These are phyloP conservation scores for Heimioporus sp. DNA, from an alignment of 768 basidiomycete genomes.

Conservation along the genomic window DNA sequence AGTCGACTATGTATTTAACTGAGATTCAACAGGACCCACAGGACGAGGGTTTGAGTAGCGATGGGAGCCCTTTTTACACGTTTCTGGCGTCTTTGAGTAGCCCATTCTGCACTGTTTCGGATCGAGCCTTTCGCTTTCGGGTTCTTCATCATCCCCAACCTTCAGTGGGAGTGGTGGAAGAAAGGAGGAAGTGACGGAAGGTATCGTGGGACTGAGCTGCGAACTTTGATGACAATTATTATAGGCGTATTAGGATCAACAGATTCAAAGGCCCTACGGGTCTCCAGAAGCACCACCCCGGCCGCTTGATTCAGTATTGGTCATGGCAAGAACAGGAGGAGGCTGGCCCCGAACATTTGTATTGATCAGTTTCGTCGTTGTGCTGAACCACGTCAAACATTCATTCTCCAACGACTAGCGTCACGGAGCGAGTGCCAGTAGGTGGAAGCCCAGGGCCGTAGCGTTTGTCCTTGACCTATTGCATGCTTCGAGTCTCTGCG, in stretches of 20 bases:
- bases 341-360: background rate
- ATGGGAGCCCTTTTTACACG: constrained; percentile 12
- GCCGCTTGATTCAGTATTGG: constrained; percentile 20
- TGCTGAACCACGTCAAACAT: too few species aligned
- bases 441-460: constrained; percentile 40
- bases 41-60: background rate
- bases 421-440: constrained; percentile 48
- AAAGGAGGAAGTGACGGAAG: constrained; percentile 34
- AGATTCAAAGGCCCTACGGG: constrained; percentile 28
- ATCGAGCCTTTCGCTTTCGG: constrained; percentile 45
- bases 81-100: constrained; percentile 35
- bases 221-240: constrained; percentile 43
- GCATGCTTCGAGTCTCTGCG: constrained; percentile 29
- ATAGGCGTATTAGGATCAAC: constrained; percentile 37
- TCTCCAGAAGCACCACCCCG: constrained; percentile 17
- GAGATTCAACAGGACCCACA: constrained; percentile 8
- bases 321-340: constrained; percentile 22
- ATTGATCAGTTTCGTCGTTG: constrained; percentile 22
- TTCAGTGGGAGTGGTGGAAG: constrained; percentile 15
- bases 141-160: constrained; percentile 36
- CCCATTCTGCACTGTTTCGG: constrained; percentile 40
- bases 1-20: background rate
- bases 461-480: constrained; percentile 34
- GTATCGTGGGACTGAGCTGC: constrained; percentile 62
- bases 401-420: constrained; percentile 63